Conservation (phyloP, 2,329 filamentous ascomycete genomes). For the Aspergillus tamarii region DNA sequence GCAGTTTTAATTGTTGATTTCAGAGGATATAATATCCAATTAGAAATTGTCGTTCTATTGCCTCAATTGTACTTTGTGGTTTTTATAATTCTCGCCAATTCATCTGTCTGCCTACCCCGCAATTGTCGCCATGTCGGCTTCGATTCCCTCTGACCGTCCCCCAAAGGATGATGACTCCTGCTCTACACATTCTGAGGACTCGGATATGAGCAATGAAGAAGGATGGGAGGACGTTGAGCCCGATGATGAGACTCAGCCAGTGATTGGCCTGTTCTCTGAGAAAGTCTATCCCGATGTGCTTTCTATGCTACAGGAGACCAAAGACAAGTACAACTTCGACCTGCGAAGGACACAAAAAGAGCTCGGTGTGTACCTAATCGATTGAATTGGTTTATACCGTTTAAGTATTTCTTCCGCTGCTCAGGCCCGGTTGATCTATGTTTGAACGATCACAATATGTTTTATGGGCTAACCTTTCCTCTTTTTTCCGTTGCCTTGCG, state of each 20-base stretch:
- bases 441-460: constrained; percentile 10
- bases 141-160: constrained; percentile 24
- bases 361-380: constrained; percentile 44
- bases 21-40: neutral
- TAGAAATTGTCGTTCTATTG: neutral
- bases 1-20: neutral
- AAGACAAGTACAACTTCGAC: constrained; percentile 68
- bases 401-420: constrained; percentile 16
- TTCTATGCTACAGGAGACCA: constrained; percentile 71
- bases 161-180: constrained; percentile 29
- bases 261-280: constrained; percentile 71
- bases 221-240: constrained; percentile 64
- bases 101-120: constrained; percentile 4
- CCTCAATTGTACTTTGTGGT: neutral
- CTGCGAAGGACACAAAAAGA: constrained; percentile 62
- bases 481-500: constrained; percentile 14
- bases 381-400: constrained; percentile 16
- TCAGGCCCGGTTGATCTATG: constrained; percentile 10
- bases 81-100: neutral
- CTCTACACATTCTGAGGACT: constrained; percentile 42
- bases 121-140: constrained; percentile 33
- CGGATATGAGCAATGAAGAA: constrained; percentile 54
- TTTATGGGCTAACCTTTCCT: constrained; percentile 20
- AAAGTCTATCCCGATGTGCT: constrained; percentile 65
- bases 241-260: constrained; percentile 64